Base-by-base conservation (phyloP, 83 land plant genomes). In the Thuja plicata region DNA sequence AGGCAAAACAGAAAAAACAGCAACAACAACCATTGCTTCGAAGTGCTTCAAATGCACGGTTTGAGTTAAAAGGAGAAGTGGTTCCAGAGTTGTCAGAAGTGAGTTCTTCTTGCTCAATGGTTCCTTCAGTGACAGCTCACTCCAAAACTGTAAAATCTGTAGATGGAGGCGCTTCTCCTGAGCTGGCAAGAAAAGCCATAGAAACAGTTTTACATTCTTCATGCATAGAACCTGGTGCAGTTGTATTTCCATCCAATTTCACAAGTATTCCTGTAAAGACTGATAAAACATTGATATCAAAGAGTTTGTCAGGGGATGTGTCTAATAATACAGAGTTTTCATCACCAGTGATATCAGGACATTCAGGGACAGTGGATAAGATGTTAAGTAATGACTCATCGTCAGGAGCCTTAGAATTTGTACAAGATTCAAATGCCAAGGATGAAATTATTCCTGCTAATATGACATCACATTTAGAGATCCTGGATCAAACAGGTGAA, bases 1-100 rank as follows among this genome's bases (percentile, higher is more conserved):
- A 79, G 45, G 43, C 24, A 41, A 79, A 79, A 79, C 82, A 79
- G 4, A 85, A 85, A 52, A 85, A 54, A 62, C 86, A 52, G 86
- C 85, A 83, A 6, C 62, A 85, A 32, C 40, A 34, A 35, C 45
- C 30, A 10, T n/a, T 84, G 55, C 37, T 30, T n/a, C 32, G 55
- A 30, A 84, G 37, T 55, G 50, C 85, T 46, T 83, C 85, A n/a
- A 83, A n/a, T 83, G 54, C 54, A 46, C 55, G 34, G 30, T 0
- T 10, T 45, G 85, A 83, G 50, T 34, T 16, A 35, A 52, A 52
- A 52, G 50, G 16, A 41, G 86, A 50, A 52, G 60, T 30, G 55
- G 86, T 15, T 4, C 16, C 86, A 15, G 86, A 84, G 55, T 30
- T 21, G 50, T 84, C 38, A 32, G 60, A 84, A 84, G 57, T 32